Conservation (phyloP, 331 rosid species). For the Malus hybrid region DNA sequence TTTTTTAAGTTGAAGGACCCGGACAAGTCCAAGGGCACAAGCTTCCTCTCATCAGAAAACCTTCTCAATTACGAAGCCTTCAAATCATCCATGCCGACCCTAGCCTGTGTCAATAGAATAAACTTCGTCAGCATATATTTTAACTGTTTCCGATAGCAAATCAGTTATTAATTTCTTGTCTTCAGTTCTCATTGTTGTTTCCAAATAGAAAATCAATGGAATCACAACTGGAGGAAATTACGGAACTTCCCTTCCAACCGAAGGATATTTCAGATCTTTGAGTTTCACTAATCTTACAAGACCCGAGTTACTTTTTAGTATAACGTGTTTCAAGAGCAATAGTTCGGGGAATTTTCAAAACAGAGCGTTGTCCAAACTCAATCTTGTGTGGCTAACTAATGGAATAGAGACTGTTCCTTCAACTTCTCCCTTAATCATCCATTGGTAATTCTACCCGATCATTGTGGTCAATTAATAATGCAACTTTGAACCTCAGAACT, state of each 20-base stretch:
- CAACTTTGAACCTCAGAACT: neutral
- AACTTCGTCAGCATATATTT: neutral
- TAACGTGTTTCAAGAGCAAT: neutral
- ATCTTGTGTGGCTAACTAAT: neutral
- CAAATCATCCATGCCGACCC: slow-evolving; percentile 80
- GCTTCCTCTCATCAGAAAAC: slow-evolving; percentile 9
- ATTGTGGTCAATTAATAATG: neutral
- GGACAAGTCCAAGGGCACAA: neutral
- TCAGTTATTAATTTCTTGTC: neutral
- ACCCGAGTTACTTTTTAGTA: neutral
- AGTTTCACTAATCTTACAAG: neutral
- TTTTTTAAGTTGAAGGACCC: neutral
- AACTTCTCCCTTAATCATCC: too few species aligned
- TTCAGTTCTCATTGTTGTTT: neutral
- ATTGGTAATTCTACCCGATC: neutral
- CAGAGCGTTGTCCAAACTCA: neutral
- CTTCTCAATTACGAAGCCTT: slow-evolving; percentile 57
- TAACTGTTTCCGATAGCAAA: neutral
- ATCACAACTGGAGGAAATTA: neutral
- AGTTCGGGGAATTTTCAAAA: neutral
- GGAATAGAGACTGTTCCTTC: neutral
- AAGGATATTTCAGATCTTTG: neutral
- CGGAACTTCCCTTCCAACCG: neutral
- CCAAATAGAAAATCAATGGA: neutral
- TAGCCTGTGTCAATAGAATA: slow-evolving; percentile 45